Percentiles rank a stretch among this genome's conserved stretches.
These are phyloP conservation scores for Petunia hybrid DNA, from an alignment of 305 asterid species.

Conservation along the genomic window DNA sequence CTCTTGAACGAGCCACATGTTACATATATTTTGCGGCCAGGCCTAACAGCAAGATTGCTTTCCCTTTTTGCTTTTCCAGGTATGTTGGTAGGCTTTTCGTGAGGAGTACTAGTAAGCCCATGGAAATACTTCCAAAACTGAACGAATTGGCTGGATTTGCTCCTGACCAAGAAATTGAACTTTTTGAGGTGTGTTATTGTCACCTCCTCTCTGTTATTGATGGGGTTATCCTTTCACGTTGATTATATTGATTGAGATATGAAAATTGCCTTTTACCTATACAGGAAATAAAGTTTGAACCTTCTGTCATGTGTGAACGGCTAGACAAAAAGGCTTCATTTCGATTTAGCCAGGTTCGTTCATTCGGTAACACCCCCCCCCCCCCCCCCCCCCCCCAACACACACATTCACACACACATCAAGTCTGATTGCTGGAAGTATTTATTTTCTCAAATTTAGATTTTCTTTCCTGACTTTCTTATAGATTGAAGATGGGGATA, in stretches of 20 bases:
- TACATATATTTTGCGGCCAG: constrained; percentile 9
- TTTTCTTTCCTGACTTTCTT: constrained; percentile 33
- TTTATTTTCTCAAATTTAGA: constrained; percentile 27
- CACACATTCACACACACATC: no score
- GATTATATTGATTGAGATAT: background rate
- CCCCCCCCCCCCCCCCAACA: no score
- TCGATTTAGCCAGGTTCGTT: constrained; percentile 74
- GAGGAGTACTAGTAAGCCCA: constrained; percentile 75
- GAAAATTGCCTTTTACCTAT: constrained; percentile 25
- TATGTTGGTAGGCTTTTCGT: constrained; percentile 88
- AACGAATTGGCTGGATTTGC: constrained; percentile 92
- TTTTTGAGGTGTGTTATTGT: constrained; percentile 75
- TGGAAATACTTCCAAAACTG: constrained; percentile 70
- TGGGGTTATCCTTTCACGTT: background rate
- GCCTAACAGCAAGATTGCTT: constrained; percentile 17
- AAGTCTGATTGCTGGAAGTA: background rate
- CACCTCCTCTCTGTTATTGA: constrained; percentile 2
- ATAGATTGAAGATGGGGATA: constrained; percentile 98
- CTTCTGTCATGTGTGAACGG: constrained; percentile 93
- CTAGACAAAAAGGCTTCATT: constrained; percentile 81
- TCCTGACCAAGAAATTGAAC: constrained; percentile 87
- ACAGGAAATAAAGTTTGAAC: constrained; percentile 96
- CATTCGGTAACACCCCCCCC: no score
- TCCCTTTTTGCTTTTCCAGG: constrained; percentile 52
- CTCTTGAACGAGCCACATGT: constrained; percentile 3